phyloP scores from a whole-genome alignment of 2,329 filamentous ascomycete species.

The Reticulascus tulasneorum region DNA sequence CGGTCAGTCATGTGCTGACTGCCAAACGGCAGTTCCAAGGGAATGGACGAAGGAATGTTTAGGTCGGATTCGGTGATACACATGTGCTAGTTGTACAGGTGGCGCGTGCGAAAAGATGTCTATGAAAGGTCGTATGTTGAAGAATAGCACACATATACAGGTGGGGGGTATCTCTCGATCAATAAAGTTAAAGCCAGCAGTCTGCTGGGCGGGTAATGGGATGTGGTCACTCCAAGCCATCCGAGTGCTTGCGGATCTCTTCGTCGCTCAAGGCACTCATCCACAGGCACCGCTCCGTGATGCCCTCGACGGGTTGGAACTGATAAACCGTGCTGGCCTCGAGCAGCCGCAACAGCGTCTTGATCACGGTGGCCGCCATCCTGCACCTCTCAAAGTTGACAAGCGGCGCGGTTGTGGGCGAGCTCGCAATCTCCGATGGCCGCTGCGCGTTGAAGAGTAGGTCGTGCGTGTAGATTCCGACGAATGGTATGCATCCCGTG shows the following conservation, averaged over 20 bases:
- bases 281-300: conserved; percentile 81
- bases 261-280: conserved; percentile 71
- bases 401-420: conserved; percentile 61
- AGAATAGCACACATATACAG: conserved; percentile 5
- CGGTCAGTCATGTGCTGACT: no score
- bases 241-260: conserved; percentile 61
- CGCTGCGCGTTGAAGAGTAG: conserved; percentile 78
- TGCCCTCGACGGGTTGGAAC: conserved; percentile 71
- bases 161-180: neutral
- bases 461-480: conserved; percentile 80
- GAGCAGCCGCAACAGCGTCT: conserved; percentile 72
- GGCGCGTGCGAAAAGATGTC: conserved; percentile 6
- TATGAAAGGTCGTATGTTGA: conserved; percentile 8
- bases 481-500: conserved; percentile 76
- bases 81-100: conserved; percentile 7
- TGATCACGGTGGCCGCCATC: conserved; percentile 70
- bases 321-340: conserved; percentile 73
- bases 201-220: neutral
- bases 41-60: conserved; percentile 4
- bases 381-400: conserved; percentile 83
- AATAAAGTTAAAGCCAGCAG: neutral
- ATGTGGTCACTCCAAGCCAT: conserved; percentile 39
- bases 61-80: neutral
- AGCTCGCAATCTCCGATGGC: conserved; percentile 68
- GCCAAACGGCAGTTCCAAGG: no score